Base-by-base conservation (phyloP, 192 early-diverging fungal species). In the Podila minutissima region DNA sequence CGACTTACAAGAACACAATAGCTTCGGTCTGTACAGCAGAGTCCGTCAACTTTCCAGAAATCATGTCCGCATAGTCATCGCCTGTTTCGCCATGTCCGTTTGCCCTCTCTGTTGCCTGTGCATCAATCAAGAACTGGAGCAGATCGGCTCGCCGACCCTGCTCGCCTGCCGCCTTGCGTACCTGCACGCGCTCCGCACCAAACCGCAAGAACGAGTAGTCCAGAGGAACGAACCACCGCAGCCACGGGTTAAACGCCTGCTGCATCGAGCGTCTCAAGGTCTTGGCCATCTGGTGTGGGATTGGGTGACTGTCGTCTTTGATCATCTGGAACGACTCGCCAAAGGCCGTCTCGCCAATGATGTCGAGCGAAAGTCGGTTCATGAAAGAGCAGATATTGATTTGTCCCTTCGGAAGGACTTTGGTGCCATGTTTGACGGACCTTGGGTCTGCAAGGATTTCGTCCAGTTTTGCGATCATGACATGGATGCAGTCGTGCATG, bases 311-410 rank as follows among this genome's bases (percentile, higher is more conserved):
- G 17, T 74, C 84, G 6, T 74, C 66, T 41, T 86, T 76, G n/a
- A 89, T 55, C 81, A 89, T 88, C 11, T 85, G 64, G 51, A 89
- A 89, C 6, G 86, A 73, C 53, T 68, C 35, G 10, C 88, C 88
- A 67, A 89, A 89, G 19, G 84, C 84, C 0, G 85, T 84, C n/a
- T 85, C 82, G 0, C 88, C 88, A 66, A 89, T 88, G 20, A 83
- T 75, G 66, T 89, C 88, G 37, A 89, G 53, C 17, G 88, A 67
- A 15, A 78, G 48, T 38, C 74, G 51, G 29, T 79, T 62, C 24
- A 79, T 35, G 19, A 86, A 48, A 4, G 32, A 51, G 69, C 85
- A 83, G 28, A 87, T 83, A 41, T 89, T 83, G 28, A 87, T 61
- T 26, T 82, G 60, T 1, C 69, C 63, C 33, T 72, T 63, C 1